These are phyloP conservation scores for Psilocybe sp. DNA, from an alignment of 768 basidiomycete species.

Conservation along the genomic window DNA sequence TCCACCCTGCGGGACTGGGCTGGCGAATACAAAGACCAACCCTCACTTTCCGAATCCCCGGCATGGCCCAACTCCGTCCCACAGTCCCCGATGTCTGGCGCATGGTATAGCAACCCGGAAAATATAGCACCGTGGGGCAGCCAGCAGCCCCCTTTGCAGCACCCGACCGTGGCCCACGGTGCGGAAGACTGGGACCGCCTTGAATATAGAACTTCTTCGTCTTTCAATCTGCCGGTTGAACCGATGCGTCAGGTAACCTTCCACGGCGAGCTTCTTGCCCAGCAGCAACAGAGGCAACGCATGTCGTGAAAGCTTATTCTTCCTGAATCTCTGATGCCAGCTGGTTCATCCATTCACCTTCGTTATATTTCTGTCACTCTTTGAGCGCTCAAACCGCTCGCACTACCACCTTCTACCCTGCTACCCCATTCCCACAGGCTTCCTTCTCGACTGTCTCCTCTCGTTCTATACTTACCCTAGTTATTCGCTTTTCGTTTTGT, in stretches of 20 bases:
- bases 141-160: slow-evolving; percentile 13
- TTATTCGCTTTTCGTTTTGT: too few relatives aligned
- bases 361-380: too few relatives aligned
- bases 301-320: too few relatives aligned
- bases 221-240: slow-evolving; percentile 14
- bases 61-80: neutral
- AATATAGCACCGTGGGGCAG: slow-evolving; percentile 11
- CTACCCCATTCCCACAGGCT: too few relatives aligned
- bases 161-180: slow-evolving; percentile 10
- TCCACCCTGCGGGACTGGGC: slow-evolving; percentile 38
- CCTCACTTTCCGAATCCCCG: slow-evolving; percentile 10
- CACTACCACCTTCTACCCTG: too few relatives aligned
- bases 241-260: slow-evolving; percentile 17
- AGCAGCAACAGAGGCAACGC: too few relatives aligned
- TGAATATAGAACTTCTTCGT: slow-evolving; percentile 17
- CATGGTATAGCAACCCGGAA: slow-evolving; percentile 14
- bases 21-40: slow-evolving; percentile 25
- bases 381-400: too few relatives aligned
- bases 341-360: too few relatives aligned
- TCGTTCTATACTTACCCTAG: too few relatives aligned
- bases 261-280: slow-evolving; percentile 14
- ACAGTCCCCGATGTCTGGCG: slow-evolving; percentile 5
- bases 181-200: slow-evolving; percentile 20
- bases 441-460: too few relatives aligned
- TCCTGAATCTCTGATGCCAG: too few relatives aligned